Percentiles rank a stretch among this genome's conserved stretches.
Conservation (phyloP, 139 green algal genomes). For the Trebouxia sp. region DNA sequence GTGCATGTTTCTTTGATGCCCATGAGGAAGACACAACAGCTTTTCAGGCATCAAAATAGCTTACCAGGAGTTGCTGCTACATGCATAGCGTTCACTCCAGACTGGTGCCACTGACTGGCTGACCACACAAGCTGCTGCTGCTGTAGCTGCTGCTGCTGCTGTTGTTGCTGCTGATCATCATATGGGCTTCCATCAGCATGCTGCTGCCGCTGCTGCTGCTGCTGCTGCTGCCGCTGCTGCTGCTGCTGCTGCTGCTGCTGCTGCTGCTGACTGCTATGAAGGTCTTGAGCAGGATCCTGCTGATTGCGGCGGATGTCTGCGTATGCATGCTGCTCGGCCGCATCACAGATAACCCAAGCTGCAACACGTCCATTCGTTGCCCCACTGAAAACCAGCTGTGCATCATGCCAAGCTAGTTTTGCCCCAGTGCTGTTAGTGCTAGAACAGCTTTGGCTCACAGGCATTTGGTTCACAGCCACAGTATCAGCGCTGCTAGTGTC, state of each 20-base stretch:
- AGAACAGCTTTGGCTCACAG: no score
- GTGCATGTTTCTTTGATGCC: no score
- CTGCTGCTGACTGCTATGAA: not conserved
- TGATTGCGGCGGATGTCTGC: not conserved
- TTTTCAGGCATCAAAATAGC: not conserved
- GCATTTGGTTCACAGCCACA: no score
- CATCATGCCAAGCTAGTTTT: no score
- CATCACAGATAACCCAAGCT: not conserved
- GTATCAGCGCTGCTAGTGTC: not conserved
- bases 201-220: not conserved
- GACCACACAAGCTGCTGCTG: not conserved
- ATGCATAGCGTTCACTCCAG: slow-evolving; percentile 21
- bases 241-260: not conserved
- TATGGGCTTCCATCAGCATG: no score
- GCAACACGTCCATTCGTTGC: not conserved
- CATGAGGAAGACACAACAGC: no score
- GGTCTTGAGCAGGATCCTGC: not conserved
- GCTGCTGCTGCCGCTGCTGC: not conserved
- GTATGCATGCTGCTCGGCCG: not conserved
- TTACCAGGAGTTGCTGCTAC: slow-evolving; percentile 20
- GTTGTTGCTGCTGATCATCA: not conserved
- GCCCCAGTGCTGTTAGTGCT: no score
- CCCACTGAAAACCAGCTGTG: not conserved
- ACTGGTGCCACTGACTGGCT: not conserved
- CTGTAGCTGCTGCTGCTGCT: not conserved